These are phyloP conservation scores for Syncephalastrum monosporum DNA, from an alignment of 371 early-diverging fungal genomes.

Conservation along the genomic window DNA sequence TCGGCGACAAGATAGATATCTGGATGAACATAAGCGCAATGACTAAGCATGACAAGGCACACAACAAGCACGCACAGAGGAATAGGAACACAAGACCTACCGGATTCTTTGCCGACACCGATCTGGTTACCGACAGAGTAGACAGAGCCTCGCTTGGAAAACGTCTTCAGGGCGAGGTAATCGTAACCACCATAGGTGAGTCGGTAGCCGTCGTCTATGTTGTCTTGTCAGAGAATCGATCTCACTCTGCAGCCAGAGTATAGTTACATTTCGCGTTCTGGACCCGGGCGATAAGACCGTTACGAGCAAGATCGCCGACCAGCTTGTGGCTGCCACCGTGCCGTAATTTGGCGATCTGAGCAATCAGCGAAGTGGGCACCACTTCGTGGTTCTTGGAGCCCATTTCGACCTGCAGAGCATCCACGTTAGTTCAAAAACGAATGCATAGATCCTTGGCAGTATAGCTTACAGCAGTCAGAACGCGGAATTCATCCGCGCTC, in stretches of 20 bases:
- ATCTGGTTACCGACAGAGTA: slow-evolving; percentile 98
- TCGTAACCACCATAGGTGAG: slow-evolving; percentile 99
- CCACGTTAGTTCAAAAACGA: background rate
- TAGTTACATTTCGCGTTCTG: slow-evolving; percentile 79
- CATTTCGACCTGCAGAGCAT: slow-evolving; percentile 78
- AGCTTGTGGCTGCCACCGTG: slow-evolving; percentile 85
- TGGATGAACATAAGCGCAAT: slow-evolving; percentile 1
- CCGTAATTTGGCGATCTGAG: slow-evolving; percentile 84
- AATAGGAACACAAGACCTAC: slow-evolving; percentile 14
- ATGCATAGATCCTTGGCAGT: background rate
- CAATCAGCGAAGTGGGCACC: slow-evolving; percentile 88
- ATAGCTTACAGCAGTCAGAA: slow-evolving; percentile 84
- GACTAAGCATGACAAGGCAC: slow-evolving; percentile 6
- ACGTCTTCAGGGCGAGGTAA: slow-evolving; percentile 95
- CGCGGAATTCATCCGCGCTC: slow-evolving; percentile 91
- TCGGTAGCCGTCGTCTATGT: slow-evolving; percentile 91
- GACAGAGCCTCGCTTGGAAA: slow-evolving; percentile 87
- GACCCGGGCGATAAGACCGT: slow-evolving; percentile 86
- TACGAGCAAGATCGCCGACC: slow-evolving; percentile 82
- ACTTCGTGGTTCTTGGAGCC: slow-evolving; percentile 97
- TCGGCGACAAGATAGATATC: slow-evolving; percentile 96
- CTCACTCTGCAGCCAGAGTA: background rate
- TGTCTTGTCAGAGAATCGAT: background rate
- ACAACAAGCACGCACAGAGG: background rate
- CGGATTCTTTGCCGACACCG: slow-evolving; percentile 99